Evolutionary conservation across 257 asterid species (phyloP), one percentile per base, ranked within the genome.

Genomic region (Solanum pimpinellifolium): DNA sequence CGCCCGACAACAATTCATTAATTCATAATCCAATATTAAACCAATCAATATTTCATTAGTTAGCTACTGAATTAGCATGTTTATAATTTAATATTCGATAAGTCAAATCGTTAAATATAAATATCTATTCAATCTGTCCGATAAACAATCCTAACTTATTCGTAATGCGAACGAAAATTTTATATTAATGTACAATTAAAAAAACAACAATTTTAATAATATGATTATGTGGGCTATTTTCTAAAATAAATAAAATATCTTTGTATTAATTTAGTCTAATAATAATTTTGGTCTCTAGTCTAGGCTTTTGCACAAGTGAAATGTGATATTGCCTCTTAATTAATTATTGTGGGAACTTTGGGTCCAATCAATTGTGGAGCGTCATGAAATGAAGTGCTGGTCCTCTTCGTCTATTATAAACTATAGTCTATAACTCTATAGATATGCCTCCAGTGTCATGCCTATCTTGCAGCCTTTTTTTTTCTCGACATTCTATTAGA

Each of bases 401-500:
- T 29, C 41, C 76, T 69, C n/a, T 20, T 69, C 41, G 1, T n/a
- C 20, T 66, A 12, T 2, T 66, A 27, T 66, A 25, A 4, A 60
- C 29, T 16, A 15, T 47, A 47, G 56, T 4, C 65, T 62, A 62
- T 23, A 62, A 11, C 59, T 62, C 70, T 62, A 62, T 62, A 2
- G 73, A 27, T 68, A 68, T 68, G 74, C 39, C 74, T 68, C 74
- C 39, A 68, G 3, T 27, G 16, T 68, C 15, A 27, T 68, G 39
- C 9, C 74, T 27, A 13, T 13, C 25, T 27, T 68, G 74, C 37
- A 68, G 37, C 11, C 37, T 5, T 14, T 66, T 66, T 66, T 13
- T 1, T 4, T 0, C 3, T 5, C 0, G 20, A 0, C 3, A 47
- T 5, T 47, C 3, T 47, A 47, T 14, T 47, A 5, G 7, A 47